Evolutionary conservation across 768 basidiomycete species (phyloP), one percentile per base, ranked within the genome.

Genomic region (Rhodosporidiobolus odoratus): DNA sequence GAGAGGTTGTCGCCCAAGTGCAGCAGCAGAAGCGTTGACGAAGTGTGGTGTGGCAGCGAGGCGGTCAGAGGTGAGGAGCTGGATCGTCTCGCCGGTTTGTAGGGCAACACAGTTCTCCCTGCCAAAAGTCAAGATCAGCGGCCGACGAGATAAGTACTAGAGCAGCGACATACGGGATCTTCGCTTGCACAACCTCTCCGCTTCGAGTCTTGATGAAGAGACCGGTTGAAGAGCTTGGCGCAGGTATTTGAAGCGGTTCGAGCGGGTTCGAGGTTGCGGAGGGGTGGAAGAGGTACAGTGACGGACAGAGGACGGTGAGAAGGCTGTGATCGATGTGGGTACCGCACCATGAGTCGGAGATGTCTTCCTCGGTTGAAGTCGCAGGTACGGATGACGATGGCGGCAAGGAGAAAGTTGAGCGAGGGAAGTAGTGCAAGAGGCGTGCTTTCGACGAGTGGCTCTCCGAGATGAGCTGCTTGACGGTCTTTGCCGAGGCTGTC

Each of bases 71-170:
- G 95, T 97, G 32, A 94, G 88, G 32, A 97, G 82, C 79, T 96
- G 88, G 30, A 99, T 85, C 15, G 95, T 91, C 81, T 99, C 93
- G 10, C 96, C 96, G 0, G 93, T 98, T 79, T 99, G 96, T 80
- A 99, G 97, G 5, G 94, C 95, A 61, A 95, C 81, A 76, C 88
- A 91, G 77, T 90, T 58, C 27, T 69, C 67, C 19, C 62, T 70
- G 62, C 25, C 10, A n/a, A 30, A 35, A 7, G 37, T 21, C 35
- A 27, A 52, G 34, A 50, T 54, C 4, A 35, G 32, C 2, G n/a
- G 2, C 15, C 19, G 34, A 52, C 23, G 4, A n/a, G n/a, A n/a
- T 16, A 35, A 77, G 77, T 76, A 12, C 77, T 69, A 57, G 76
- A 53, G 30, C 21, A 78, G 52, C 21, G 25, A 79, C 86, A 25